A percentile compares a stretch with the other conserved stretches of the same genome.
phyloP scores from a whole-genome alignment of 2,329 filamentous ascomycete species.

The Coccinonectria pachysandricola region DNA sequence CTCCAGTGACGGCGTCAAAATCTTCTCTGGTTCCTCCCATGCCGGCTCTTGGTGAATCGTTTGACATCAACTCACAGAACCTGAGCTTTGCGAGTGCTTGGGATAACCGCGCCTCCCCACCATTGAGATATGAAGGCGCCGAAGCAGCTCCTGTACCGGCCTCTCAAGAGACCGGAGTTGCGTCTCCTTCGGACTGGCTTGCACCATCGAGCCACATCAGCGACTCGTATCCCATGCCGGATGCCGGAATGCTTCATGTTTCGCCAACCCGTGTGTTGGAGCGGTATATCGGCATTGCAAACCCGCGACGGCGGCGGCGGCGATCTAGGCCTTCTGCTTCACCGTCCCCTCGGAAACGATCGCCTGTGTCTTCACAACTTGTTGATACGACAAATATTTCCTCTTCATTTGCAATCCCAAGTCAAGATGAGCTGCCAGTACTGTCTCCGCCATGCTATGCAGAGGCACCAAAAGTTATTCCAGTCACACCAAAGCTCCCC shows the following conservation, averaged over 20 bases:
- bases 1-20: too few relatives aligned
- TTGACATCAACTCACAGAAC: conserved; percentile 25
- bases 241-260: conserved; percentile 14
- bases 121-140: conserved; percentile 6
- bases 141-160: conserved; percentile 2
- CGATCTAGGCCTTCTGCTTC: conserved; percentile 12
- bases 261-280: conserved; percentile 43
- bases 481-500: conserved; percentile 13
- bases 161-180: conserved; percentile 4
- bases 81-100: conserved; percentile 35
- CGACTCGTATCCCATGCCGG: conserved; percentile 41
- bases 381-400: conserved; percentile 7
- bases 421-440: conserved; percentile 5
- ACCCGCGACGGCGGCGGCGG: conserved; percentile 13
- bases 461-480: conserved; percentile 11
- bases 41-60: conserved; percentile 12
- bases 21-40: too few relatives aligned
- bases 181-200: conserved; percentile 27
- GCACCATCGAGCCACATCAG: conserved; percentile 40
- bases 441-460: conserved; percentile 1
- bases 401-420: conserved; percentile 16
- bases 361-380: not conserved
- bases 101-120: conserved; percentile 32
- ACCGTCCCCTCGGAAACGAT: conserved; percentile 5
- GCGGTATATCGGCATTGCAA: conserved; percentile 31